Conservation (phyloP, 192 early-diverging fungal species). For the Glomus cerebriforme region DNA sequence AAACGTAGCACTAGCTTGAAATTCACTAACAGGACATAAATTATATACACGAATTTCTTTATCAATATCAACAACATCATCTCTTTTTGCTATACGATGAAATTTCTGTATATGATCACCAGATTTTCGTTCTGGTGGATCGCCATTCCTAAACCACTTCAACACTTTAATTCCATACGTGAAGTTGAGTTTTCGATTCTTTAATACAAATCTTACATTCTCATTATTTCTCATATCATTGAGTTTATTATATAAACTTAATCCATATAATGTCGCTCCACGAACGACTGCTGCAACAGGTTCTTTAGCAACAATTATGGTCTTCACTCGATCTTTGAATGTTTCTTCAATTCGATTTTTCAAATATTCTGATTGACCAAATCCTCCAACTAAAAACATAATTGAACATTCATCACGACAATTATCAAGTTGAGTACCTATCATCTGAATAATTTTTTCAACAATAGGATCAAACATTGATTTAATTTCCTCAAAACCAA, state of each 20-base stretch:
- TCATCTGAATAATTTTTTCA: conserved; percentile 51
- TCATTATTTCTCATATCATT: too few species aligned
- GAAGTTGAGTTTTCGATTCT: too few species aligned
- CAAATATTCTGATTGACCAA: conserved; percentile 57
- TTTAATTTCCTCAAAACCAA: neutral
- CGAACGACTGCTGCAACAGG: conserved; percentile 55
- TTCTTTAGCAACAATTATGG: conserved; percentile 52
- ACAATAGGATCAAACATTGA: conserved; percentile 56
- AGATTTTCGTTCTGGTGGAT: too few species aligned
- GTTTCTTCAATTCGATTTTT: conserved; percentile 55
- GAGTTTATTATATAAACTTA: neutral
- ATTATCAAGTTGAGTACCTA: conserved; percentile 53
- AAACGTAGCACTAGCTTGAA: neutral
- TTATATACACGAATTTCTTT: neutral
- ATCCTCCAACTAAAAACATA: conserved; percentile 60
- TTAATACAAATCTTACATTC: too few species aligned
- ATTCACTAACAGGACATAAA: neutral
- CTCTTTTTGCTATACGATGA: neutral
- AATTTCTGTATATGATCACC: too few species aligned
- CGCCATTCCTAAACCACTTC: too few species aligned
- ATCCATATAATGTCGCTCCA: conserved; percentile 56
- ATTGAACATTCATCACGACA: conserved; percentile 40
- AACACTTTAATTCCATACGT: too few species aligned
- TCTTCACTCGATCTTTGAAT: conserved; percentile 47
- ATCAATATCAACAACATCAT: neutral